Evolutionary conservation across 306 rosid species (phyloP).

Genomic region (Cyclanthera cordifolia): DNA sequence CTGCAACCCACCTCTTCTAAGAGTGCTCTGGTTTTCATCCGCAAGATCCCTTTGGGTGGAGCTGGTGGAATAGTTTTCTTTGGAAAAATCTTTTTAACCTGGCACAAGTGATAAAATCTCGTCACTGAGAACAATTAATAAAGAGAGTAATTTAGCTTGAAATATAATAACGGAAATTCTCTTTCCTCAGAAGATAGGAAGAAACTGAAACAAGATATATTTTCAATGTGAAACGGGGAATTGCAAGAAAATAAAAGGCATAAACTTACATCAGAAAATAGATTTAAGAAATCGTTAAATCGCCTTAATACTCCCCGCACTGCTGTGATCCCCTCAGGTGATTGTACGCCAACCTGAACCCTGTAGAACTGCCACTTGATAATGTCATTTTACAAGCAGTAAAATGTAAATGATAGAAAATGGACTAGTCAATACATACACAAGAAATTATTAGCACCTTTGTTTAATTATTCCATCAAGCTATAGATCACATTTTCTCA

Average conservation of each 20-base stretch:
- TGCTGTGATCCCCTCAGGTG: slow-evolving; percentile 43
- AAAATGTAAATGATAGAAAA: background rate
- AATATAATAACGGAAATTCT: too few species aligned
- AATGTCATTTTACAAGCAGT: slow-evolving; percentile 32
- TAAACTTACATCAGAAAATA: slow-evolving; percentile 66
- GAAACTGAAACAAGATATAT: background rate
- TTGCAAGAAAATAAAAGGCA: slow-evolving; percentile 3
- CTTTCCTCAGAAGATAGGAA: too few species aligned
- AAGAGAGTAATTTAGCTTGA: slow-evolving; percentile 9
- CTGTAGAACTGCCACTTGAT: slow-evolving; percentile 92
- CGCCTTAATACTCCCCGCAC: slow-evolving; percentile 62
- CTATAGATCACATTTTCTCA: background rate
- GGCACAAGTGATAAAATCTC: slow-evolving; percentile 20
- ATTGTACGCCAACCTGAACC: slow-evolving; percentile 91
- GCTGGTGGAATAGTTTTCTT: slow-evolving; percentile 71
- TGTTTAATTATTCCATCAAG: background rate
- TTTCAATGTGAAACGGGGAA: slow-evolving; percentile 1
- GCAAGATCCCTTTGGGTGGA: slow-evolving; percentile 87
- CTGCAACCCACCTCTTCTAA: slow-evolving; percentile 70
- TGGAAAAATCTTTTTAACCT: slow-evolving; percentile 75
- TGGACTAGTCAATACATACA: background rate
- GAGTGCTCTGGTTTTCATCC: slow-evolving; percentile 72
- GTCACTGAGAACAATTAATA: slow-evolving; percentile 13
- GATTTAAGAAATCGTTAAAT: slow-evolving; percentile 89
- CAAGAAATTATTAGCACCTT: background rate